Evolutionary conservation across 2,329 filamentous ascomycete genomes (phyloP).

Genomic region (Sordariomycetes sp.): DNA sequence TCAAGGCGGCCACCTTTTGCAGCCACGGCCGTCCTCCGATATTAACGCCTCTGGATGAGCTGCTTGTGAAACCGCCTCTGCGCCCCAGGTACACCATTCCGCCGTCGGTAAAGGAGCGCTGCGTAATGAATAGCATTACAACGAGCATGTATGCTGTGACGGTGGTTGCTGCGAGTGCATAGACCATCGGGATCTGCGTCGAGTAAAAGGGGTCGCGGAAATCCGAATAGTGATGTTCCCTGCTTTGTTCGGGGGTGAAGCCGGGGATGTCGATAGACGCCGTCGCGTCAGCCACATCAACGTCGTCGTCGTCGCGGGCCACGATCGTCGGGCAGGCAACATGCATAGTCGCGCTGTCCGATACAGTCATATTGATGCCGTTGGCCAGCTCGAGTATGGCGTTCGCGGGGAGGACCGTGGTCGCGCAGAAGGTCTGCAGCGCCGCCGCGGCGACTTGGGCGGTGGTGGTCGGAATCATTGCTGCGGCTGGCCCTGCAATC

Average conservation of each 20-base stretch:
- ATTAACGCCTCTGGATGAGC: slow-evolving; percentile 68
- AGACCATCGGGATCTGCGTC: slow-evolving; percentile 86
- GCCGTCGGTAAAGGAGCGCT: slow-evolving; percentile 85
- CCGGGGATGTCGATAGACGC: slow-evolving; percentile 26
- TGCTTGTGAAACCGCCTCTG: slow-evolving; percentile 78
- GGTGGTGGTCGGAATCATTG: slow-evolving; percentile 1
- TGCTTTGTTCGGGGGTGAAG: slow-evolving; percentile 16
- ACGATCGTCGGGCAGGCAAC: slow-evolving; percentile 18
- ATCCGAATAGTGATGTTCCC: slow-evolving; percentile 45
- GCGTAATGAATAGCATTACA: slow-evolving; percentile 88
- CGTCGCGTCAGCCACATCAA: slow-evolving; percentile 4
- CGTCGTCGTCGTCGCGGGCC: slow-evolving; percentile 9
- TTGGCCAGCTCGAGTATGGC: slow-evolving; percentile 40
- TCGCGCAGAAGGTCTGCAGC: slow-evolving; percentile 25
- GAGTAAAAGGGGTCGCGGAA: slow-evolving; percentile 85
- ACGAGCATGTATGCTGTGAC: slow-evolving; percentile 87
- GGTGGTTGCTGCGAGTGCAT: slow-evolving; percentile 84
- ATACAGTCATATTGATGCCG: slow-evolving; percentile 47
- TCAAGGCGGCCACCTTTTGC: slow-evolving; percentile 71
- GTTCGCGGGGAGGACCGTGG: slow-evolving; percentile 31
- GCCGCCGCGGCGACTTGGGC: too few relatives aligned
- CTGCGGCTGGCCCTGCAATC: slow-evolving; percentile 7
- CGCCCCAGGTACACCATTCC: slow-evolving; percentile 73
- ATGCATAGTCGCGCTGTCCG: slow-evolving; percentile 46
- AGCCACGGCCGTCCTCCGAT: slow-evolving; percentile 91